Base-by-base conservation (phyloP, 768 basidiomycete species). In the Amanita pallidorosea region DNA sequence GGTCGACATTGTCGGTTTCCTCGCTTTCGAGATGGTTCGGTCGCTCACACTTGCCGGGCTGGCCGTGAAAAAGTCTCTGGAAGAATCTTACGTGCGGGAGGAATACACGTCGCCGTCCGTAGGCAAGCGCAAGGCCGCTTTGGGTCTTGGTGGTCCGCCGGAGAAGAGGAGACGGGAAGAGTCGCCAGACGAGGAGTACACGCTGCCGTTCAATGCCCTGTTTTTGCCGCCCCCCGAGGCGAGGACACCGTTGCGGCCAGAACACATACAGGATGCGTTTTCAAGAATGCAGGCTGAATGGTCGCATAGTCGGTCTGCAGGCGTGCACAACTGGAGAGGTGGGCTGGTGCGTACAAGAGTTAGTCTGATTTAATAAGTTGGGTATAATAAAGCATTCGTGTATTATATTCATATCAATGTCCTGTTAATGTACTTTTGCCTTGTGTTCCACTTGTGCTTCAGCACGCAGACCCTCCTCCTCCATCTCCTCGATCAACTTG, bases 1-100 rank as follows among this genome's bases (percentile, higher is more conserved):
- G 2, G 74, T 94, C 60, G 94, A 98, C 61, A 94, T 96, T 53
- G 90, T 97, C 58, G 94, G 94, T 22, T 98, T 97, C 69, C 80
- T 98, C 40, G 87, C 91, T 0, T 98, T 95, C 66, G 94, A 98
- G 65, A 93, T 95, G 84, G 93, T 97, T 27, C 84, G 93, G 46
- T 88, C 90, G 2, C 77, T 98, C 44, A 93, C 91, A 0, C 75
- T 95, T 37, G 89, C 88, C 1, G 94, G 90, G 2, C 76, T 93
- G 34, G 80, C 84, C 27, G 84, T 93, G 59, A 90, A 90, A 66
- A 83, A 79, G 57, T 75, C 83, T 3, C 70, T 89, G 34, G 87
- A 88, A 62, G 83, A 88, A 53, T 76, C 82, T 2, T 76, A 79
- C 56, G 66, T 84, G 7, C 72, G 76, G 3, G 86, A 85, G 46